These are phyloP conservation scores for Dipodascopsis uninucleata DNA, from an alignment of 805 yeast genomes.

Conservation along the genomic window DNA sequence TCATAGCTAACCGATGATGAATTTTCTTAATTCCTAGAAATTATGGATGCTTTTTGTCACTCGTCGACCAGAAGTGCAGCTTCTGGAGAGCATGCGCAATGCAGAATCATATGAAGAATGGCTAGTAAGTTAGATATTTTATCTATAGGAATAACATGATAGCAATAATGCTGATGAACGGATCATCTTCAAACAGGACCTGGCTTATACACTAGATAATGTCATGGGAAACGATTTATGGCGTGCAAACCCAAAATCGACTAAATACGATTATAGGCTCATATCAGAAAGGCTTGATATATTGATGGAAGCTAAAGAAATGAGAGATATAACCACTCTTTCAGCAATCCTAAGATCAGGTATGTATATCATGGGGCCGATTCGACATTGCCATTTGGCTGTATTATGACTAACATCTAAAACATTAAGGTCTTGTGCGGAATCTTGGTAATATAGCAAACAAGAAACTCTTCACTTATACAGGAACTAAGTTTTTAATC, in stretches of 20 bases:
- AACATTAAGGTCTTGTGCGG: constrained; percentile 55
- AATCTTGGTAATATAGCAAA: constrained; percentile 90
- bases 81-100: constrained; percentile 46
- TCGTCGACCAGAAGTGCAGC: constrained; percentile 44
- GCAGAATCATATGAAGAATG: constrained; percentile 68
- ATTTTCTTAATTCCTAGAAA: constrained; percentile 2
- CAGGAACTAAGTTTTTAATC: constrained; percentile 78
- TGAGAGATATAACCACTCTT: constrained; percentile 54
- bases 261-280: constrained; percentile 76
- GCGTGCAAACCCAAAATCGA: constrained; percentile 62
- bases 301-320: constrained; percentile 57
- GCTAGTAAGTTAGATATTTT: constrained; percentile 45
- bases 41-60: constrained; percentile 31
- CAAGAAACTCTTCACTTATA: constrained; percentile 71
- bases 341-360: constrained; percentile 70
- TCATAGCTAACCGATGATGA: not conserved
- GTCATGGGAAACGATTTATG: constrained; percentile 42
- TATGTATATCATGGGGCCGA: too few species aligned
- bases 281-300: constrained; percentile 69
- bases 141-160: too few species aligned
- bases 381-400: too few species aligned
- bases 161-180: too few species aligned
- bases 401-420: too few species aligned
- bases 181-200: too few species aligned
- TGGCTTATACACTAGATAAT: constrained; percentile 45